Evolutionary conservation across 2,329 filamentous ascomycete genomes (phyloP), one percentile per base, ranked within the genome.

Genomic region (Epichloe sibirici): DNA sequence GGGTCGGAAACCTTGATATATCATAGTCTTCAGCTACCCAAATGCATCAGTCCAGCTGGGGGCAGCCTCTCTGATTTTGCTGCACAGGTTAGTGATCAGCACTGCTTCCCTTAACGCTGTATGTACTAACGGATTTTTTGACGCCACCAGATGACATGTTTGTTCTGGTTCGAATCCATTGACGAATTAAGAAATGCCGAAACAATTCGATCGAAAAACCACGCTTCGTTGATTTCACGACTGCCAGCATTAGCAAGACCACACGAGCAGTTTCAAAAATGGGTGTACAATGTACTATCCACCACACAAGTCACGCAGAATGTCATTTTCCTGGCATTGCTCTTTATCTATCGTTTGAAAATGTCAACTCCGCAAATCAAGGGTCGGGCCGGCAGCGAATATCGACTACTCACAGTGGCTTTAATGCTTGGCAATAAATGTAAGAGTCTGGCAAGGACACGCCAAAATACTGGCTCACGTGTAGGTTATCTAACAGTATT

Each of bases 351-450:
- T 69, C 80, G 91, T 46, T 71, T 98, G 57, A 97, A 97, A 73
- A 88, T 85, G 66, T 84, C 86, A 57, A 97, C 95, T 61, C 88
- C 90, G 0, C 82, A 78, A 3, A 91, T 97, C 17, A 89, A 90
- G 64, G 93, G 93, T 42, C 91, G 91, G 62, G 84, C 84, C 23
- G 93, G 93, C 5, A 98, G 93, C 66, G 93, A 97, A 66, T 97
- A 93, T 64, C 78, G 93, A 17, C 74, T 98, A 25, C 75, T 97
- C 62, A 97, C 93, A 0, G 90, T 97, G 48, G 93, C 93, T 25
- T 73, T 98, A 59, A 98, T 98, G 93, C 76, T 98, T 55, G 91
- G 90, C 56, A 98, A 98, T 69, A 98, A 98, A 73, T 98, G 85
- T 88, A 68, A 64, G 81, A 64, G 81, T 73, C 28, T 31, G 21